Evolutionary conservation across 352 stramenopile species (phyloP).

Genomic region (Globisporangium acanthophoron): DNA sequence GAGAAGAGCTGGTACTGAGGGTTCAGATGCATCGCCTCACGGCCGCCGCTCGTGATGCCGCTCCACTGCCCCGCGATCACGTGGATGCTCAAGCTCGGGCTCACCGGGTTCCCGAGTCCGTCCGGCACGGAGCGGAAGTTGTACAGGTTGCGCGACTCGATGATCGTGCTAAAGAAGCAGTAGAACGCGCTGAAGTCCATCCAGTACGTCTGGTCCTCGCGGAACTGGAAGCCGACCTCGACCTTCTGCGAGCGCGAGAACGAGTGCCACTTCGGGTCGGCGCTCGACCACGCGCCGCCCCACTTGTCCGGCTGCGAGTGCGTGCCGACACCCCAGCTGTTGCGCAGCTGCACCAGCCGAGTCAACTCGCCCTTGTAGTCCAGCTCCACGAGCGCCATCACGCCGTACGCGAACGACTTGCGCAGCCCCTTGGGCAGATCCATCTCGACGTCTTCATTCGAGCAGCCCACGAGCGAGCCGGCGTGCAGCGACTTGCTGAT

Average conservation of each 20-base stretch:
- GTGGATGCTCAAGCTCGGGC: conserved; percentile 61
- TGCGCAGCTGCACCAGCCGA: conserved; percentile 71
- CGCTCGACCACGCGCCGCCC: conserved; percentile 62
- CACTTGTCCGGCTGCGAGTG: conserved; percentile 62
- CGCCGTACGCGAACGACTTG: conserved; percentile 66
- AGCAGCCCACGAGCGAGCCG: conserved; percentile 67
- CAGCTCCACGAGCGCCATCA: conserved; percentile 73
- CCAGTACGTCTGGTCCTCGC: conserved; percentile 76
- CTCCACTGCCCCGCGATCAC: conserved; percentile 77
- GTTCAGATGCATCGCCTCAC: conserved; percentile 81
- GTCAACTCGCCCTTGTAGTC: conserved; percentile 46
- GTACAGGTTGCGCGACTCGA: conserved; percentile 81
- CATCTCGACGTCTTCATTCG: conserved; percentile 60
- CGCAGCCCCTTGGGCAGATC: conserved; percentile 59
- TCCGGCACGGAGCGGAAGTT: conserved; percentile 69
- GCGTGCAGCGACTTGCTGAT: conserved; percentile 39
- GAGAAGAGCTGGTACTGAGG: conserved; percentile 82
- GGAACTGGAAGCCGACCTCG: conserved; percentile 72
- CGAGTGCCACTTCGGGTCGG: conserved; percentile 63
- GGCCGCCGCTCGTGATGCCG: conserved; percentile 67
- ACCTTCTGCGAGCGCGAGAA: conserved; percentile 74
- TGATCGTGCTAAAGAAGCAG: conserved; percentile 69
- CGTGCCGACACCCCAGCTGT: conserved; percentile 71
- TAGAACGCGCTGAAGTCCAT: conserved; percentile 79
- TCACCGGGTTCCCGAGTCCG: conserved; percentile 49